Conservation (phyloP, 345 rosid species). For the Salix viminalis region DNA sequence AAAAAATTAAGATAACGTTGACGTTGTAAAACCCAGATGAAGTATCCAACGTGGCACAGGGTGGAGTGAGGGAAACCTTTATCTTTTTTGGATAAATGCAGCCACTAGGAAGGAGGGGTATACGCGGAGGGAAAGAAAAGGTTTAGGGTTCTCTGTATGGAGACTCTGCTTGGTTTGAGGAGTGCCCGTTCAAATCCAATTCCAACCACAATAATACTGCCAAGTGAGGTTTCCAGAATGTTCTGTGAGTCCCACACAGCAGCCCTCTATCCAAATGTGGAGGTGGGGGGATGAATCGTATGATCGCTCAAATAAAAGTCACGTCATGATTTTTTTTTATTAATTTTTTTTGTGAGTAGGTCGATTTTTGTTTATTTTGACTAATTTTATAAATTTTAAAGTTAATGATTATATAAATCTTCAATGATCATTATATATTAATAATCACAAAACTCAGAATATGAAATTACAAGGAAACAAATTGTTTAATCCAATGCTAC, state of each 20-base stretch:
- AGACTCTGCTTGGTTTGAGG: too few species aligned
- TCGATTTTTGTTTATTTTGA: accelerated
- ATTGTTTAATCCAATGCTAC: too few species aligned
- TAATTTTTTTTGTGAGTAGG: too few species aligned
- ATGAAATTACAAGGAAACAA: too few species aligned
- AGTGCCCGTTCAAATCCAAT: background rate
- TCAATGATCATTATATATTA: too few species aligned
- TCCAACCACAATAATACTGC: too few species aligned
- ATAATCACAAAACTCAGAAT: too few species aligned
- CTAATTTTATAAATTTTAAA: too few species aligned
- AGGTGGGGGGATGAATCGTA: too few species aligned
- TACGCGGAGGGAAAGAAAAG: background rate
- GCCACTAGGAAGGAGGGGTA: background rate
- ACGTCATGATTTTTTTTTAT: too few species aligned
- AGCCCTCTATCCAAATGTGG: background rate
- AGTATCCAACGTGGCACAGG: slow-evolving; percentile 1
- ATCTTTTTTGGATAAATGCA: background rate
- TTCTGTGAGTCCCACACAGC: background rate
- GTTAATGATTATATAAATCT: accelerated
- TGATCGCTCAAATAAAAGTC: too few species aligned
- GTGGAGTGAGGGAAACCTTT: background rate
- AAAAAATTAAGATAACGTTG: background rate
- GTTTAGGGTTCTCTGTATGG: background rate
- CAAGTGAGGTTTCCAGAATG: background rate
- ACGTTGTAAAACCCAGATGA: background rate